Evolutionary conservation across 768 basidiomycete genomes (phyloP).

Genomic region (Chalciporus piperatus): DNA sequence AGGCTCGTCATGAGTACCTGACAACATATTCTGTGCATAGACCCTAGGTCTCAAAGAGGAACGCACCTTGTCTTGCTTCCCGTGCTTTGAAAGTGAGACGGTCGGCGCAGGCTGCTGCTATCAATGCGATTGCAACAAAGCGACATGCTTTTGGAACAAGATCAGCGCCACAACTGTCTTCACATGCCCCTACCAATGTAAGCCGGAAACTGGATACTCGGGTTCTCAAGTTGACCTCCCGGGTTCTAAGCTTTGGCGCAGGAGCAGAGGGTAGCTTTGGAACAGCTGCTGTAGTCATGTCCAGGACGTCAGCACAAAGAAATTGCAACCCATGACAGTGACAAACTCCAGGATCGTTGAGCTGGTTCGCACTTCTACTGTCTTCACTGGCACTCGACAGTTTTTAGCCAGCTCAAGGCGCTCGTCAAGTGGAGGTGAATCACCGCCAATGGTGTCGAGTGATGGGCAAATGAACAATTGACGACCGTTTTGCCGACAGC

Average conservation of each 20-base stretch:
- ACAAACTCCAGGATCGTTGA: conserved; percentile 72
- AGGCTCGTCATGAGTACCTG: conserved; percentile 50
- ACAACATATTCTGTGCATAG: not conserved
- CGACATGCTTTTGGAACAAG: conserved; percentile 62
- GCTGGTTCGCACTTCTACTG: conserved; percentile 45
- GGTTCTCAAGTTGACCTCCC: not conserved
- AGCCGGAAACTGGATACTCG: not conserved
- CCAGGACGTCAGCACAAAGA: conserved; percentile 60
- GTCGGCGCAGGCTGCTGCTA: conserved; percentile 65
- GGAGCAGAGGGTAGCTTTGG: conserved; percentile 73
- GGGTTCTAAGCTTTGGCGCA: conserved; percentile 74
- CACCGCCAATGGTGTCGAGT: no score
- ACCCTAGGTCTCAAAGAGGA: conserved; percentile 41
- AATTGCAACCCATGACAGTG: conserved; percentile 84
- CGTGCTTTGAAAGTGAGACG: conserved; percentile 53
- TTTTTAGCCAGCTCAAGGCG: no score
- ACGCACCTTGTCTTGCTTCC: conserved; percentile 53
- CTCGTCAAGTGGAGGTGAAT: no score
- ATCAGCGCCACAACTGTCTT: conserved; percentile 71
- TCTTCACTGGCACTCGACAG: no score
- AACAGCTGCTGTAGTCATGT: conserved; percentile 60
- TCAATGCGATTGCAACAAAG: conserved; percentile 55
- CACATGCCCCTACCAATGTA: conserved; percentile 87
- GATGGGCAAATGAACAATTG: no score
- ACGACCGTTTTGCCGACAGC: no score